A percentile compares a stretch with the other conserved stretches of the same genome.
Evolutionary conservation across 768 basidiomycete genomes (phyloP).

Genomic region (Chalciporus pseudorubinellus): DNA sequence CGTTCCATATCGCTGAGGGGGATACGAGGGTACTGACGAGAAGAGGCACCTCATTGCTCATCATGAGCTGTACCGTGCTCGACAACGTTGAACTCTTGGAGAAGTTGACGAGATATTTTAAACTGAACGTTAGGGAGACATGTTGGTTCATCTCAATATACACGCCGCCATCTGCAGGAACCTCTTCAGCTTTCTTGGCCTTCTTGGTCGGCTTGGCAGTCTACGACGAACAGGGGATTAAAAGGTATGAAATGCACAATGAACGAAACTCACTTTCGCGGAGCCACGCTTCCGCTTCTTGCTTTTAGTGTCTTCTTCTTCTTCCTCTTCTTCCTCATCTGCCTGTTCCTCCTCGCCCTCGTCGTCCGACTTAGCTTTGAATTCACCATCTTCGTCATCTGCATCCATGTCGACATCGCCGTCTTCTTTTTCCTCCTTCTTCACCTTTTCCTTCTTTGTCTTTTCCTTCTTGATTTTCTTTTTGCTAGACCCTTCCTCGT

Average conservation of each 20-base stretch:
- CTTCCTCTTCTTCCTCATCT: slow-evolving; percentile 46
- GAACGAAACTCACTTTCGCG: slow-evolving; percentile 42
- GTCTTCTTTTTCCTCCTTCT: slow-evolving; percentile 42
- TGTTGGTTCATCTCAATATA: slow-evolving; percentile 85
- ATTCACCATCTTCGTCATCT: slow-evolving; percentile 42
- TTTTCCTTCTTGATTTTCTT: slow-evolving; percentile 37
- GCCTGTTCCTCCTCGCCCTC: slow-evolving; percentile 48
- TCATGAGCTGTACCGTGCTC: slow-evolving; percentile 73
- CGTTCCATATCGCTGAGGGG: background rate
- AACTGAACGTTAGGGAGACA: slow-evolving; percentile 89
- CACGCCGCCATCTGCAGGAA: slow-evolving; percentile 57
- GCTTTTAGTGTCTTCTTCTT: slow-evolving; percentile 46
- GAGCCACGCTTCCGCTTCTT: slow-evolving; percentile 70
- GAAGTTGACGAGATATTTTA: slow-evolving; percentile 97
- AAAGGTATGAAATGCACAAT: background rate
- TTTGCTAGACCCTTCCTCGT: slow-evolving; percentile 24
- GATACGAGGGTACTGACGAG: slow-evolving; percentile 49
- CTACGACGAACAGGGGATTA: slow-evolving; percentile 5
- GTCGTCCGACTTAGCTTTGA: slow-evolving; percentile 44
- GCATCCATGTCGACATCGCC: slow-evolving; percentile 48
- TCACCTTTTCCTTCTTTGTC: slow-evolving; percentile 37
- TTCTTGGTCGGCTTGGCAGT: slow-evolving; percentile 50
- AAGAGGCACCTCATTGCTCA: slow-evolving; percentile 90
- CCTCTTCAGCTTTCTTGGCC: slow-evolving; percentile 56
- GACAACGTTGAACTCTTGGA: slow-evolving; percentile 82